Evolutionary conservation across 2,329 filamentous ascomycete species (phyloP).

Genomic region (Cadophora luteo-olivacea): DNA sequence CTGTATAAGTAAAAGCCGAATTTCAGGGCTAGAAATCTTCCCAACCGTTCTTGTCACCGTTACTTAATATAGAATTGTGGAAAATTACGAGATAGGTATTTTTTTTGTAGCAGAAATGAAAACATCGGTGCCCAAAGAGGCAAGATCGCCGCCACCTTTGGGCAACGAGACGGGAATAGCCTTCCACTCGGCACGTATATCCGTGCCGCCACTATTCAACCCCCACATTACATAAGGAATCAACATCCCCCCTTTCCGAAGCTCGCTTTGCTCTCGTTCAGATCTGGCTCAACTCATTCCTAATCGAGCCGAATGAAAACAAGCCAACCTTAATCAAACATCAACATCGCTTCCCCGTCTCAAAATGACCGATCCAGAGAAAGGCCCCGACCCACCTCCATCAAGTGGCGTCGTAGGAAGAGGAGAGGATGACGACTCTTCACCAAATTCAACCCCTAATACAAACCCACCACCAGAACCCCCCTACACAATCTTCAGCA

Average conservation of each 20-base stretch:
- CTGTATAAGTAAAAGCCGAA: not conserved
- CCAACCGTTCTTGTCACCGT: no score
- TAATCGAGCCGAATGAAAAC: not conserved
- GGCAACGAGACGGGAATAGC: not conserved
- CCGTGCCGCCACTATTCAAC: not conserved
- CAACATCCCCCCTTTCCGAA: not conserved
- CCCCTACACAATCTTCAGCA: slow-evolving; percentile 38
- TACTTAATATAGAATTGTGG: not conserved
- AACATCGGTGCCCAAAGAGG: not conserved
- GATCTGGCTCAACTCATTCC: not conserved
- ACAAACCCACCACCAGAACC: slow-evolving; percentile 17
- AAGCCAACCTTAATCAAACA: not conserved
- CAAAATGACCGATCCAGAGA: slow-evolving; percentile 3
- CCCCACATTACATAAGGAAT: not conserved
- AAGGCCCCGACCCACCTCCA: not conserved
- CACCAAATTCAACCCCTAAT: not conserved
- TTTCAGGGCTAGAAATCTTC: no score
- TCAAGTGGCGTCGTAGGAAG: not conserved
- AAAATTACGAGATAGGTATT: not conserved
- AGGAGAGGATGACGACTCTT: not conserved
- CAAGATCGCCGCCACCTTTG: not conserved
- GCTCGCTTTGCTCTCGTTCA: not conserved
- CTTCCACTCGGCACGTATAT: not conserved
- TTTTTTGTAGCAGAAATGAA: not conserved
- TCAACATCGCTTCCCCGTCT: not conserved